phyloP scores from a whole-genome alignment of 2,329 filamentous ascomycete species.

The Ceratocystis lukuohia region DNA sequence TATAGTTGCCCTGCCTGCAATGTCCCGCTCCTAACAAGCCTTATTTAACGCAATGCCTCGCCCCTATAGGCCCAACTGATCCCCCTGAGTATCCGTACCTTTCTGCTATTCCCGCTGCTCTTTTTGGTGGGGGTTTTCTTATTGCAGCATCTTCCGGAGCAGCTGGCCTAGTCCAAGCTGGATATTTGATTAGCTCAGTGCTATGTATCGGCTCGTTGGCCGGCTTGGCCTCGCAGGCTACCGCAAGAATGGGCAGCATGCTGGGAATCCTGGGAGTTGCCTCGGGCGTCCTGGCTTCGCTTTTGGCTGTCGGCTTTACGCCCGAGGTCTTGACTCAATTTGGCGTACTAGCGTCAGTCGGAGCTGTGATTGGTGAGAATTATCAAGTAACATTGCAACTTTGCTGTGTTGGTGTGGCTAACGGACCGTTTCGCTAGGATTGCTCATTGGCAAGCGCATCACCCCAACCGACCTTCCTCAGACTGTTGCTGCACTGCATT shows the following conservation, averaged over 20 bases:
- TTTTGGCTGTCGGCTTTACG: conserved; percentile 68
- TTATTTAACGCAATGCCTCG: background rate
- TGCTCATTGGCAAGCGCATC: conserved; percentile 71
- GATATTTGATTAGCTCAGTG: conserved; percentile 72
- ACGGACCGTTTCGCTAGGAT: conserved; percentile 32
- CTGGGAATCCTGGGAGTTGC: conserved; percentile 76
- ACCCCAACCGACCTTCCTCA: conserved; percentile 80
- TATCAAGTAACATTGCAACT: conserved; percentile 16
- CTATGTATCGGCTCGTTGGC: conserved; percentile 77
- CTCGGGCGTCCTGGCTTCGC: conserved; percentile 68
- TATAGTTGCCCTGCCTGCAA: background rate
- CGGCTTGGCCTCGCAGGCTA: conserved; percentile 66
- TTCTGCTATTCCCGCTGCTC: conserved; percentile 59
- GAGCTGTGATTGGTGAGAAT: conserved; percentile 44
- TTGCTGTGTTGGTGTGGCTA: background rate
- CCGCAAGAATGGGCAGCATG: conserved; percentile 72
- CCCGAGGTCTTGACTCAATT: conserved; percentile 70
- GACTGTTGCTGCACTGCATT: conserved; percentile 78
- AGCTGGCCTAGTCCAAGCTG: conserved; percentile 72
- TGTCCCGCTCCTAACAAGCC: background rate
- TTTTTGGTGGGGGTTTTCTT: conserved; percentile 72
- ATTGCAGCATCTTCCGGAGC: conserved; percentile 70
- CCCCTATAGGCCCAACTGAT: conserved; percentile 54
- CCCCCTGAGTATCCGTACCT: conserved; percentile 82
- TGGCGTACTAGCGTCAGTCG: conserved; percentile 57